Conservation (phyloP, 164 flowering plant genomes). For the Santalum album region DNA sequence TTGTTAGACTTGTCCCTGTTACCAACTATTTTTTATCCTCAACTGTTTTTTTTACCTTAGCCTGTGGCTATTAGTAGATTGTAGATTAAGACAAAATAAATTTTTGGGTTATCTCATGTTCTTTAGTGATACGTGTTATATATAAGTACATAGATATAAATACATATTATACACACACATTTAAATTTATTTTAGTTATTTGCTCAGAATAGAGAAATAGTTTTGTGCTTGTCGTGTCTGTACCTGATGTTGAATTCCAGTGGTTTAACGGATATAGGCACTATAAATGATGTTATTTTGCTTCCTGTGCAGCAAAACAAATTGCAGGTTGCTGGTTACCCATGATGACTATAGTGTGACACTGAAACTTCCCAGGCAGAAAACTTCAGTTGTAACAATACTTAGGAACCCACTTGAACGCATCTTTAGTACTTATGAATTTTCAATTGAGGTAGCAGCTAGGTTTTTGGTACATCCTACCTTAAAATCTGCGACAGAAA, state of each 20-base stretch:
- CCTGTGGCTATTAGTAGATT: not conserved
- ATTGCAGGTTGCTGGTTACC: constrained; percentile 76
- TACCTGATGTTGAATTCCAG: too few species aligned
- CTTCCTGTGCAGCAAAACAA: constrained; percentile 50
- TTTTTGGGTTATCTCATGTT: not conserved
- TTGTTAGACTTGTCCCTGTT: not conserved
- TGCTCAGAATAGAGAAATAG: not conserved
- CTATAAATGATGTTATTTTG: constrained; percentile 7
- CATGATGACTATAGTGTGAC: constrained; percentile 97
- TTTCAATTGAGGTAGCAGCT: constrained; percentile 92
- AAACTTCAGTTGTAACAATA: constrained; percentile 83
- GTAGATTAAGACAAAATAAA: not conserved
- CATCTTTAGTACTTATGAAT: constrained; percentile 92
- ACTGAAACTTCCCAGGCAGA: constrained; percentile 73
- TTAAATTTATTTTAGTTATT: too few species aligned
- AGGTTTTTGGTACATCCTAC: constrained; percentile 88
- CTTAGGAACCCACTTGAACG: constrained; percentile 87
- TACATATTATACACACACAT: too few species aligned
- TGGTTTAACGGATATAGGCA: too few species aligned
- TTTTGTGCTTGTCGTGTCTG: too few species aligned
- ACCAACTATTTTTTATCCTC: not conserved
- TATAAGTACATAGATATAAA: too few species aligned
- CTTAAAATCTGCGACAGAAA: constrained; percentile 61
- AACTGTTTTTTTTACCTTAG: too few species aligned
- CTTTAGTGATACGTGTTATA: too few species aligned